Base-by-base conservation (phyloP, 768 basidiomycete species). In the Lentinula aciculospora region DNA sequence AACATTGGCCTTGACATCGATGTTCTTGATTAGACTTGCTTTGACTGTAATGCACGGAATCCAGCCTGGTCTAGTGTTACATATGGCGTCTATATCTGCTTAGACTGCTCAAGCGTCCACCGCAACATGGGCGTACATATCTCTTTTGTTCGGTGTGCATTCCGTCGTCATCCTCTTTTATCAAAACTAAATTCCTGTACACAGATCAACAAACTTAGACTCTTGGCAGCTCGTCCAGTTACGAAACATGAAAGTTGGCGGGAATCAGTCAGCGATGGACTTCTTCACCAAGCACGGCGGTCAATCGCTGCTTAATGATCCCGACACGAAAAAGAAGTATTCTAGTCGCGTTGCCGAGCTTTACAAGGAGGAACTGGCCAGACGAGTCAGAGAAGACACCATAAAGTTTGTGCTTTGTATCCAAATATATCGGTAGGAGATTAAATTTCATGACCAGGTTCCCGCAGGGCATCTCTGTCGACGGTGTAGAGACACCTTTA, bases 71-170 rank as follows among this genome's bases (percentile, higher is more conserved):
- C 94, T 3, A 94, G 92, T 61, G 93, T 97, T 21, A 95, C 94
- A 0, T 99, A 89, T 68, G 96, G 93, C 32, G 86, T 98, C 13
- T 98, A 98, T 73, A 94, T 99, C 67, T 99, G 97, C 68, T 77
- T 98, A 31, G 95, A 99, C 59, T 99, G 97, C 78, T 98, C 96
- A 4, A 90, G 89, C 63, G 76, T 89, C 13, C 97, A 99, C 73
- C 80, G 97, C 54, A 98, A 96, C 70, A 87, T 98, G 85, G 97
- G 97, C 65, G 96, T 98, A 23, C 97, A 99, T 69, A 94, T 99
- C 71, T 91, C 86, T 61, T 99, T 99, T 66, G 96, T 99, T 42
- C 78, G 95, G 93, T 94, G 68, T 65, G 86, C 71, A 9, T 45
- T 29, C 4, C 21, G 12, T 13, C 21, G 21, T 25, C 7, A 21